Conservation (phyloP, 2,329 filamentous ascomycete species). For the Monosporascus sp. region DNA sequence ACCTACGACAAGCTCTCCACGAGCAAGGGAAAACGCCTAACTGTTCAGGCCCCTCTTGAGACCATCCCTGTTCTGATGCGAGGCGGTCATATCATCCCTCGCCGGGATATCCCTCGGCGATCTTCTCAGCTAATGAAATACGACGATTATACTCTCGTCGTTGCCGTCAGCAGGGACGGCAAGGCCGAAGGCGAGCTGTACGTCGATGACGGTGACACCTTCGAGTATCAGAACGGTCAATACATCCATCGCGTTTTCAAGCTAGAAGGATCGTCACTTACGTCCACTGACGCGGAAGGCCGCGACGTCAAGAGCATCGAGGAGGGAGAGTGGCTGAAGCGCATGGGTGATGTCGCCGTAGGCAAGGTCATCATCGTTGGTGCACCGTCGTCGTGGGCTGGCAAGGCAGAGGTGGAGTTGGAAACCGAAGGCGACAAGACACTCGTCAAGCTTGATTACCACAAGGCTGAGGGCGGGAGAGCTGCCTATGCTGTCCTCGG, state of each 20-base stretch:
- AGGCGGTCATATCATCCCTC: slow-evolving; percentile 85
- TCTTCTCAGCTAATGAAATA: slow-evolving; percentile 86
- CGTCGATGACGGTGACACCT: slow-evolving; percentile 88
- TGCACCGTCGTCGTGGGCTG: slow-evolving; percentile 66
- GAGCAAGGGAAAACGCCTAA: slow-evolving; percentile 63
- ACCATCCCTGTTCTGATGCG: slow-evolving; percentile 88
- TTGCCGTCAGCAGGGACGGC: slow-evolving; percentile 62
- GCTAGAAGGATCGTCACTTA: slow-evolving; percentile 56
- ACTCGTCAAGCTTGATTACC: slow-evolving; percentile 57
- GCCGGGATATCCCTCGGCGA: slow-evolving; percentile 80
- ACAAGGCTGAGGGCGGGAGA: slow-evolving; percentile 38
- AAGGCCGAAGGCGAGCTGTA: slow-evolving; percentile 78
- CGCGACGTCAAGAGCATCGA: slow-evolving; percentile 51
- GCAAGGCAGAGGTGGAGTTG: slow-evolving; percentile 53
- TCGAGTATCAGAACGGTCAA: slow-evolving; percentile 77
- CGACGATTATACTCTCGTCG: slow-evolving; percentile 89
- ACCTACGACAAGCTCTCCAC: slow-evolving; percentile 70
- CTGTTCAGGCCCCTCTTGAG: slow-evolving; percentile 72
- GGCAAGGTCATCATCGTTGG: slow-evolving; percentile 83
- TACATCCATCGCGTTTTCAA: slow-evolving; percentile 82
- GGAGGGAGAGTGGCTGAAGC: slow-evolving; percentile 69
- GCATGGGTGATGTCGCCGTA: slow-evolving; percentile 70
- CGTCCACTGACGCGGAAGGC: slow-evolving; percentile 61
- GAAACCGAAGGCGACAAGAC: slow-evolving; percentile 48
- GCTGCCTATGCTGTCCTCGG: slow-evolving; percentile 49